These are phyloP conservation scores for Hypericum perforatum DNA, from an alignment of 345 rosid genomes.

Conservation along the genomic window DNA sequence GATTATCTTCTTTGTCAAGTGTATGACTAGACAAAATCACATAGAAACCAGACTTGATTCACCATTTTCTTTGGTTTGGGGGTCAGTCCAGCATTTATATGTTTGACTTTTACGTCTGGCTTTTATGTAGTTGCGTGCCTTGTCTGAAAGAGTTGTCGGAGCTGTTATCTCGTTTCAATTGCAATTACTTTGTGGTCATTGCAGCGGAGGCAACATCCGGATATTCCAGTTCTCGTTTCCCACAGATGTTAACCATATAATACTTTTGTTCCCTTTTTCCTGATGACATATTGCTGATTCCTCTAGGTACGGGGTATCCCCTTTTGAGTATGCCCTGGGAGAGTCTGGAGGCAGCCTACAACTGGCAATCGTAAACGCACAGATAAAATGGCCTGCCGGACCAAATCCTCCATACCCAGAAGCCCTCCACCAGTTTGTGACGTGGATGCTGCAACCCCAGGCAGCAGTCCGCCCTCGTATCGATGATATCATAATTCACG, in stretches of 20 bases:
- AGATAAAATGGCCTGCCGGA: conserved; percentile 92
- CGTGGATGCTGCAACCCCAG: conserved; percentile 98
- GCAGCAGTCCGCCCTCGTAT: conserved; percentile 77
- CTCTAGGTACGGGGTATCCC: conserved; percentile 81
- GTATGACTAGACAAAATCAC: too few relatives aligned
- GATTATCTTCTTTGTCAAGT: neutral
- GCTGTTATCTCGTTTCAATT: too few relatives aligned
- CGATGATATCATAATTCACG: conserved; percentile 80
- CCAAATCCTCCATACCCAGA: conserved; percentile 85
- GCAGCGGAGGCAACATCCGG: too few relatives aligned
- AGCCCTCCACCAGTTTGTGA: conserved; percentile 81
- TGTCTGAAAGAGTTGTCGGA: too few relatives aligned
- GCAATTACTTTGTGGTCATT: too few relatives aligned
- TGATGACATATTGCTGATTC: neutral
- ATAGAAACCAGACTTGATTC: too few relatives aligned
- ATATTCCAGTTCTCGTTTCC: too few relatives aligned
- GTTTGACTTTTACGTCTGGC: too few relatives aligned
- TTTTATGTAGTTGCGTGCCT: too few relatives aligned
- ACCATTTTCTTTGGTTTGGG: too few relatives aligned
- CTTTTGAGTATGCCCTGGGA: conserved; percentile 94
- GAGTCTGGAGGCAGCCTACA: conserved; percentile 98
- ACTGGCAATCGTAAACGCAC: conserved; percentile 82
- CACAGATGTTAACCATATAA: too few relatives aligned
- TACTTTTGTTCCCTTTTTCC: neutral
- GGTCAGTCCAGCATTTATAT: too few relatives aligned